Evolutionary conservation across 306 rosid species (phyloP).

Genomic region (Dicorynia guianensis): DNA sequence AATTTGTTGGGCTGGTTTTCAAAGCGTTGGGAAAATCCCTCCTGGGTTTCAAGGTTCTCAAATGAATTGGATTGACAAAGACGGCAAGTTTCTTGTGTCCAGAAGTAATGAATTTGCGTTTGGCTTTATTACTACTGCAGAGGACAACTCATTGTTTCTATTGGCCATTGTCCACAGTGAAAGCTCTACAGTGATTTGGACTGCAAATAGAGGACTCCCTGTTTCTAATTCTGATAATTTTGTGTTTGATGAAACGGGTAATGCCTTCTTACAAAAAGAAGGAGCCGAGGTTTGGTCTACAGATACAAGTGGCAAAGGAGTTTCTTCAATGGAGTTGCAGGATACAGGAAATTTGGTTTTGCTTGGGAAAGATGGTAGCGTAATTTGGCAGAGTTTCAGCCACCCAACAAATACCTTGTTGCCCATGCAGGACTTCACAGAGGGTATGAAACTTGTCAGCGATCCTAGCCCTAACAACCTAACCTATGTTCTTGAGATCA

Average conservation of each 20-base stretch:
- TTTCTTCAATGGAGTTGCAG: constrained; percentile 66
- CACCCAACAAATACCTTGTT: constrained; percentile 85
- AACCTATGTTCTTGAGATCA: constrained; percentile 71
- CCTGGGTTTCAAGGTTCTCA: constrained; percentile 64
- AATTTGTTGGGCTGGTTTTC: constrained; percentile 55
- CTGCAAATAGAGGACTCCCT: constrained; percentile 73
- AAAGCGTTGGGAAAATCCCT: constrained; percentile 42
- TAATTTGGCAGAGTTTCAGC: constrained; percentile 85
- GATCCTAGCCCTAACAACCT: constrained; percentile 55
- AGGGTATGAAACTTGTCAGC: constrained; percentile 81
- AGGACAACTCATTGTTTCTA: constrained; percentile 60
- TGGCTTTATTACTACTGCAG: constrained; percentile 58
- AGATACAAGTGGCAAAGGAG: constrained; percentile 56
- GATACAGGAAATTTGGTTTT: constrained; percentile 81
- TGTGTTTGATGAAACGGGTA: constrained; percentile 68
- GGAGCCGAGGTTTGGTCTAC: constrained; percentile 70
- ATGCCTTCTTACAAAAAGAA: constrained; percentile 56
- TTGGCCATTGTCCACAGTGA: constrained; percentile 55
- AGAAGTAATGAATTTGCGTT: constrained; percentile 52
- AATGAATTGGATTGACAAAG: constrained; percentile 70
- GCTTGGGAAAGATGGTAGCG: constrained; percentile 47
- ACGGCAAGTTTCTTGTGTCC: constrained; percentile 72
- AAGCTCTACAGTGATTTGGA: constrained; percentile 57
- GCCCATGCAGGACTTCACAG: constrained; percentile 66
- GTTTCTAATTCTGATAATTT: constrained; percentile 74